Conservation (phyloP, 2,329 filamentous ascomycete species). For the Aureobasidium uvarum region DNA sequence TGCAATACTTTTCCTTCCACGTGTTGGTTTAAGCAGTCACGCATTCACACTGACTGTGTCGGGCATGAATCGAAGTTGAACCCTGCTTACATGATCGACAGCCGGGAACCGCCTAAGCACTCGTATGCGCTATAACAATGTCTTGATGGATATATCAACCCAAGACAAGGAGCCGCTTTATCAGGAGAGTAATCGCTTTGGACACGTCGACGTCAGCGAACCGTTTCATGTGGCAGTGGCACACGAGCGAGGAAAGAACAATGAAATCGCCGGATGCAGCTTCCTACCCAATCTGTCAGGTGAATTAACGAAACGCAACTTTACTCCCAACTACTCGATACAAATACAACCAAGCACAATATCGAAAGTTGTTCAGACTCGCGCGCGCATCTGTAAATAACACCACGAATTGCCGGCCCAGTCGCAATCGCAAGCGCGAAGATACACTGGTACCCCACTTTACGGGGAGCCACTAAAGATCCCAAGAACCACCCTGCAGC, state of each 20-base stretch:
- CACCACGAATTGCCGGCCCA: not conserved
- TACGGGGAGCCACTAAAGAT: not conserved
- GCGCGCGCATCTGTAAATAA: not conserved
- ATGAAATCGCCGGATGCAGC: constrained; percentile 3
- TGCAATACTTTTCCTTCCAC: not conserved
- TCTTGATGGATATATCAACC: constrained; percentile 2
- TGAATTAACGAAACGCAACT: not conserved
- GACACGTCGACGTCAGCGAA: constrained; percentile 1
- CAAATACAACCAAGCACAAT: not conserved
- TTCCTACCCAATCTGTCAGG: not conserved
- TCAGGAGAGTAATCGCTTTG: not conserved
- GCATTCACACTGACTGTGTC: not conserved
- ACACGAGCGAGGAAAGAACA: constrained; percentile 16
- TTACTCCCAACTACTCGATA: not conserved
- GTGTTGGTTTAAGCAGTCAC: not conserved
- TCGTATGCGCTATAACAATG: constrained; percentile 4
- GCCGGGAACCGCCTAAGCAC: not conserved
- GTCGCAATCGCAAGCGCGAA: constrained; percentile 9
- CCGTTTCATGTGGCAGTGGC: constrained; percentile 4
- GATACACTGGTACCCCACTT: constrained; percentile 6
- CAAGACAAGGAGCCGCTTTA: constrained; percentile 17
- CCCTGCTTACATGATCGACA: not conserved
- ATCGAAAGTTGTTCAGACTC: not conserved
- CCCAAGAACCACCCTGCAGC: not conserved
- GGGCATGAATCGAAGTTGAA: not conserved